Evolutionary conservation across 2,329 filamentous ascomycete species (phyloP).

Genomic region (Laburnicola sp.): DNA sequence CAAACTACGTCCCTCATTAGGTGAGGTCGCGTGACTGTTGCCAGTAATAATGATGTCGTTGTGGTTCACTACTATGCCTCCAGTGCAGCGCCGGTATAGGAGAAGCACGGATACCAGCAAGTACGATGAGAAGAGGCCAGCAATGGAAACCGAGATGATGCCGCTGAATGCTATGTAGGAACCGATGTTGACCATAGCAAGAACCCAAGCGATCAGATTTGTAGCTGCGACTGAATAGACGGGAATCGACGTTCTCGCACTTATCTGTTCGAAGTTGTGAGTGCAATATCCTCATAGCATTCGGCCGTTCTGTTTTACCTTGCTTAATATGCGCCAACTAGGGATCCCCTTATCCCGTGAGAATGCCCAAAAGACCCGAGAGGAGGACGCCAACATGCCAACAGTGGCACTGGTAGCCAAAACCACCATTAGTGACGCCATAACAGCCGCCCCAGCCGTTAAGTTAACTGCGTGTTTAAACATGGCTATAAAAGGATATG

Average conservation of each 20-base stretch:
- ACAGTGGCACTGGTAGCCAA: constrained; percentile 42
- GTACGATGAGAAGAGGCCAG: constrained; percentile 32
- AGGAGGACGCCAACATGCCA: constrained; percentile 43
- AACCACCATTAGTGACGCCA: constrained; percentile 41
- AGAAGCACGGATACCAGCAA: constrained; percentile 26
- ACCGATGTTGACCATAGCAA: constrained; percentile 56
- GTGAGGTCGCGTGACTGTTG: no score
- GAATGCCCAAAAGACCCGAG: constrained; percentile 47
- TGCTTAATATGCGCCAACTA: constrained; percentile 34
- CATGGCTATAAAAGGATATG: constrained; percentile 51
- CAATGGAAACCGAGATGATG: constrained; percentile 34
- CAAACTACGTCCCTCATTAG: no score
- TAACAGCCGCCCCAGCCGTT: constrained; percentile 48
- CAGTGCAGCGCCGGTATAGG: constrained; percentile 31
- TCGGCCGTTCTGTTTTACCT: constrained; percentile 13
- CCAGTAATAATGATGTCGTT: constrained; percentile 2
- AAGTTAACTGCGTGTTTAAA: constrained; percentile 43
- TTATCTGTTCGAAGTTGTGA: constrained; percentile 25
- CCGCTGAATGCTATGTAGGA: constrained; percentile 32
- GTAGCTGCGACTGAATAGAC: constrained; percentile 34
- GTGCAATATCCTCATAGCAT: constrained; percentile 9
- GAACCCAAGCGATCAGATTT: constrained; percentile 45
- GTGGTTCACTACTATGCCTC: constrained; percentile 18
- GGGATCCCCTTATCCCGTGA: constrained; percentile 47
- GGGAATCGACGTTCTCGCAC: constrained; percentile 34